phyloP scores from a whole-genome alignment of 352 stramenopile species.

The Thraustochytrium sp. region DNA sequence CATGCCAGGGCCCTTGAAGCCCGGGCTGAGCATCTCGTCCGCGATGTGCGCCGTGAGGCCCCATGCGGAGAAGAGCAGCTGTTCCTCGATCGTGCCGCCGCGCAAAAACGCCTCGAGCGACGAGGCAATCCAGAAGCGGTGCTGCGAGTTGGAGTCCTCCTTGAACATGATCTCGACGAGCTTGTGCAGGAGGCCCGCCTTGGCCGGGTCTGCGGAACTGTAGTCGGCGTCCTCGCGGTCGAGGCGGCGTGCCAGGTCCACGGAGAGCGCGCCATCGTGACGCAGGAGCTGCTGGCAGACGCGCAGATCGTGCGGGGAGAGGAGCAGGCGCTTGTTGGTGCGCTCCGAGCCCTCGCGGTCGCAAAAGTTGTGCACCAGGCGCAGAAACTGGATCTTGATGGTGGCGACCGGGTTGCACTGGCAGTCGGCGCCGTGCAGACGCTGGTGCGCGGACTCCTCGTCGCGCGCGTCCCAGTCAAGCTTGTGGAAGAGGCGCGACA shows the following conservation, averaged over 20 bases:
- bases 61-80: slow-evolving; percentile 79
- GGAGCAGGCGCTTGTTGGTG: slow-evolving; percentile 67
- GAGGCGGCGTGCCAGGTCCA: not conserved
- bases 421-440: slow-evolving; percentile 62
- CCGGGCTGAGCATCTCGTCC: slow-evolving; percentile 71
- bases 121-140: slow-evolving; percentile 91
- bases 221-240: not conserved
- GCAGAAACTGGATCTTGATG: slow-evolving; percentile 88
- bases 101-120: slow-evolving; percentile 90
- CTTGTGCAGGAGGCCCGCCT: slow-evolving; percentile 73
- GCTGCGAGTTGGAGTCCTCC: slow-evolving; percentile 84
- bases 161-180: slow-evolving; percentile 77
- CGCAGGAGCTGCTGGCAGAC: slow-evolving; percentile 55
- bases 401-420: slow-evolving; percentile 89
- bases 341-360: slow-evolving; percentile 83
- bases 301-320: slow-evolving; percentile 61
- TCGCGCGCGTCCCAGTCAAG: slow-evolving; percentile 67
- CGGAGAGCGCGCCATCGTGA: slow-evolving; percentile 49
- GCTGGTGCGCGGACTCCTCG: not conserved
- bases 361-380: slow-evolving; percentile 92
- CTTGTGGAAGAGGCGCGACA: slow-evolving; percentile 88
- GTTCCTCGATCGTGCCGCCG: slow-evolving; percentile 67
- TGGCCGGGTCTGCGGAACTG: not conserved
- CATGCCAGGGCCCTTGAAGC: slow-evolving; percentile 74
- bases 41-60: slow-evolving; percentile 77